A percentile compares a stretch with the other conserved stretches of the same genome.
phyloP scores from a whole-genome alignment of 805 yeast species.

The Saccharomycopsis schoenii region DNA sequence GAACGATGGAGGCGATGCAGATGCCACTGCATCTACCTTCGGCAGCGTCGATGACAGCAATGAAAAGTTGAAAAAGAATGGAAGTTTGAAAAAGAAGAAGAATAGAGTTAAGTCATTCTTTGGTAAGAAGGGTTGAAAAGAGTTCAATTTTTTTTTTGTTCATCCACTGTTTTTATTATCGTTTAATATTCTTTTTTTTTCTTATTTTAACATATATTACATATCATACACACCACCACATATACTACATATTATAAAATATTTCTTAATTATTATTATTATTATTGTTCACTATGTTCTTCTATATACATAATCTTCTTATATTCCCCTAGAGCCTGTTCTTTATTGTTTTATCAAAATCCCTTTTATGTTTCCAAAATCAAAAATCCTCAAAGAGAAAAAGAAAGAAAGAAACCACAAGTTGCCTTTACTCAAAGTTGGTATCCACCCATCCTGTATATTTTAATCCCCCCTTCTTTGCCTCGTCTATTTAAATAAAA shows the following conservation, averaged over 20 bases:
- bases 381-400: no score
- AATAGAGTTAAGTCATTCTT: conserved; percentile 11
- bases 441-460: no score
- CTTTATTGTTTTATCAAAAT: no score
- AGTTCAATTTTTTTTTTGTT: neutral
- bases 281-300: neutral
- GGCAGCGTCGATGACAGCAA: conserved; percentile 7
- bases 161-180: neutral
- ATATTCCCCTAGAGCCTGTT: no score
- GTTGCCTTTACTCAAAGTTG: no score
- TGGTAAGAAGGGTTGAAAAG: conserved; percentile 8
- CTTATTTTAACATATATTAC: neutral
- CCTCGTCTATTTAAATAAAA: no score
- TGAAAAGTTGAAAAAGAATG: conserved; percentile 12
- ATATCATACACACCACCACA: neutral
- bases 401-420: no score
- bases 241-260: neutral
- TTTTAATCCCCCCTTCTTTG: no score
- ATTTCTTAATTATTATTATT: neutral
- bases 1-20: neutral
- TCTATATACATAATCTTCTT: neutral
- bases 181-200: neutral
- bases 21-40: neutral
- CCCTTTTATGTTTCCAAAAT: no score
- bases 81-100: neutral